These are phyloP conservation scores for Vinca minor DNA, from an alignment of 257 asterid species.

Conservation along the genomic window DNA sequence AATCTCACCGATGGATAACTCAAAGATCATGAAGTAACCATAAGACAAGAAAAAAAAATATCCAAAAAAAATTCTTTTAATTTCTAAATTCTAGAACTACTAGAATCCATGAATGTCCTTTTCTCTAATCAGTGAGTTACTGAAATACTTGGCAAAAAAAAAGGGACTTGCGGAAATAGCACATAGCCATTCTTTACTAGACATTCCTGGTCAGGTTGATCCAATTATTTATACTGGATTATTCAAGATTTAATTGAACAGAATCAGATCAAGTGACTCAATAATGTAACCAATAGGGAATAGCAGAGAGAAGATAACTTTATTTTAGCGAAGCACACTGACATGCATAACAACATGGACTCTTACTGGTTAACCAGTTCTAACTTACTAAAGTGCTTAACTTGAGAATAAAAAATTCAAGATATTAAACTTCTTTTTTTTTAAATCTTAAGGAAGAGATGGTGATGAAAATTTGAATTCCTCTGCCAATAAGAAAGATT, in stretches of 20 bases:
- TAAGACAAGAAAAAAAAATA: background rate
- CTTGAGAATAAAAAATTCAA: background rate
- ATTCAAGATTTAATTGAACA: background rate
- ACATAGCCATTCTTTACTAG: background rate
- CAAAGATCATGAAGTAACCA: background rate
- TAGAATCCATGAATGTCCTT: background rate
- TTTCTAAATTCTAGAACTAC: background rate
- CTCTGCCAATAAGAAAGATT: background rate
- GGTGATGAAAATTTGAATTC: background rate
- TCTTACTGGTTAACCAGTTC: background rate
- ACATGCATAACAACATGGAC: background rate
- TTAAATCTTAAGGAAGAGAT: background rate
- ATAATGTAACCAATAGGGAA: background rate
- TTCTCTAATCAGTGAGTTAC: no score
- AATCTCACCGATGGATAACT: background rate
- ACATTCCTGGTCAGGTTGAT: background rate
- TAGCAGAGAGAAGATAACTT: background rate
- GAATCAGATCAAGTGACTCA: background rate
- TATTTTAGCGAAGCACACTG: background rate
- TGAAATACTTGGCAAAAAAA: background rate
- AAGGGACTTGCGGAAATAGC: background rate
- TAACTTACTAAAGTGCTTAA: background rate
- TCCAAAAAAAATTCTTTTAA: background rate
- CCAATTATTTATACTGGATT: background rate
- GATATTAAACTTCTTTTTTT: background rate